Evolutionary conservation across 306 rosid species (phyloP), one percentile per base, ranked within the genome.

Genomic region (Potentilla sterilis): DNA sequence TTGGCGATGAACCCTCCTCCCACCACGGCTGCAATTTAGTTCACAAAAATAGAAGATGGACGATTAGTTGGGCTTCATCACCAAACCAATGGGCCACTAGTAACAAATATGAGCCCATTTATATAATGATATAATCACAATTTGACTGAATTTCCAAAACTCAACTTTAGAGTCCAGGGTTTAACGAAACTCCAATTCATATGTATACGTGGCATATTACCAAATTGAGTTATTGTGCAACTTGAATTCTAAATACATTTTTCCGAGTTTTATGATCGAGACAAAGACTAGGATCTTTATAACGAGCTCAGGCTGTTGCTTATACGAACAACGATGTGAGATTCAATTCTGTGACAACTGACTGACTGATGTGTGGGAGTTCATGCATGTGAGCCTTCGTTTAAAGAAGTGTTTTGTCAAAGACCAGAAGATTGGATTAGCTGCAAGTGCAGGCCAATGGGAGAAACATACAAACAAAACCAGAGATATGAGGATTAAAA

Each of bases 1-100:
- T 91, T 92, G 0, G 93, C 96, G 51, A 94, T 86, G 91, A 94
- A 94, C 21, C 89, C 82, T 21, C 46, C 48, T 67, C 97, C 98
- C 8, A 87, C 93, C 51, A 81, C 91, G 19, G 96, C 98, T 94
- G 92, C 34, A 69, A 18, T 34, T 8, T 10, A 21, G 62, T 8
- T 21, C 34, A 12, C 10, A 49, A 32, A 5, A 1, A 34, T 18
- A 7, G 4, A 16, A 32, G 4, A 15, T 34, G 21, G 12, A 34
- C 28, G 40, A 37, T 64, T 35, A 37, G 24, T 18, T 64, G 22
- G 69, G 44, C 10, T 64, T 64, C 5, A 35, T 35, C 24, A 64
- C 43, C 1, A 35, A 7, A 28, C 3, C 37, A 35, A 64, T 35
- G 24, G 44, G 44, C 22, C 5, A 28, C 4, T 11, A 32, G 41